These are phyloP conservation scores for Tylopilus sp. DNA, from an alignment of 768 basidiomycete genomes.

Conservation along the genomic window DNA sequence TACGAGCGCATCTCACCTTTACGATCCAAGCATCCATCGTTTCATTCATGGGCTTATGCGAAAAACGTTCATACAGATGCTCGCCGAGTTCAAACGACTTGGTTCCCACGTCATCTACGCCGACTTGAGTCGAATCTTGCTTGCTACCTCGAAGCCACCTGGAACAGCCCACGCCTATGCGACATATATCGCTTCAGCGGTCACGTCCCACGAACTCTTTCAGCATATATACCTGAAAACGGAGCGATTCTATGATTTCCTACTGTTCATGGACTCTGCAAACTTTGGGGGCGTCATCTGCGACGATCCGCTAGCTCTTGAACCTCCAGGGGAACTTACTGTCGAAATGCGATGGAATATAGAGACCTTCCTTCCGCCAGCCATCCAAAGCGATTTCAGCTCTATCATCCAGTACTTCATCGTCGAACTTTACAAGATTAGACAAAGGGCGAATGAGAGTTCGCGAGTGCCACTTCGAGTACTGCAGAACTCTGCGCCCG, in stretches of 20 bases:
- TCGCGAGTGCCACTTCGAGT: conserved; percentile 69
- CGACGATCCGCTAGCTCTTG: conserved; percentile 66
- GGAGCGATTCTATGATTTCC: conserved; percentile 87
- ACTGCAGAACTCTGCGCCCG: conserved; percentile 63
- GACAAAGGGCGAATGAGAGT: conserved; percentile 56
- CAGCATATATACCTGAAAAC: conserved; percentile 87
- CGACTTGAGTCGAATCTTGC: conserved; percentile 85
- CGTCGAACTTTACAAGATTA: conserved; percentile 74
- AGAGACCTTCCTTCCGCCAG: conserved; percentile 78
- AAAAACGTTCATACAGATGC: conserved; percentile 94
- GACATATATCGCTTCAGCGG: conserved; percentile 90
- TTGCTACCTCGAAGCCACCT: conserved; percentile 94
- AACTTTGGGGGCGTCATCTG: conserved; percentile 91
- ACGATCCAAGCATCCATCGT: conserved; percentile 88
- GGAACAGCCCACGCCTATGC: conserved; percentile 95
- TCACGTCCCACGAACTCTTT: conserved; percentile 93
- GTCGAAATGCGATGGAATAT: conserved; percentile 94
- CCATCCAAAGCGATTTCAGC: conserved; percentile 75
- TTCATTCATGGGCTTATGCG: conserved; percentile 96
- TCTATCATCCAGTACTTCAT: conserved; percentile 77
- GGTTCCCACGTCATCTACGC: conserved; percentile 93
- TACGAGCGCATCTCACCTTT: conserved; percentile 79
- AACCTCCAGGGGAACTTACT: conserved; percentile 63
- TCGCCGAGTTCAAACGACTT: conserved; percentile 93
- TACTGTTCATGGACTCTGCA: conserved; percentile 93